These are phyloP conservation scores for Geranomyces michiganensis DNA, from an alignment of 192 early-diverging fungal genomes.

Conservation along the genomic window DNA sequence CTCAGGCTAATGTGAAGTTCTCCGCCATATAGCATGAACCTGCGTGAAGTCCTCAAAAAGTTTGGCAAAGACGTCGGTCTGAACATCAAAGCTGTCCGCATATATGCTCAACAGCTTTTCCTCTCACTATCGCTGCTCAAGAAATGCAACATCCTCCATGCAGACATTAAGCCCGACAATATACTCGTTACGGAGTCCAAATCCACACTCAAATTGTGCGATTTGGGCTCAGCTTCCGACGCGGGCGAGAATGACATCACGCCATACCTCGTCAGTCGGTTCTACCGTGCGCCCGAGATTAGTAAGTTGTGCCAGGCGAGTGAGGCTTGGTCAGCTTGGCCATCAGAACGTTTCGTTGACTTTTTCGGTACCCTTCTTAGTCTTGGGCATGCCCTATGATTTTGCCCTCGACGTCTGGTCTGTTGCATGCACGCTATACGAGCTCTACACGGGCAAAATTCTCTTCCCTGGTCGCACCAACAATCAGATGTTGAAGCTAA, in stretches of 20 bases:
- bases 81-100: conserved; percentile 88
- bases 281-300: conserved; percentile 97
- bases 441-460: conserved; percentile 94
- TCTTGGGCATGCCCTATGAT: conserved; percentile 88
- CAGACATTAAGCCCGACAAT: conserved; percentile 99
- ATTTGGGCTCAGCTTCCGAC: conserved; percentile 92
- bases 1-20: conserved; percentile 3
- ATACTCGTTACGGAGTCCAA: conserved; percentile 84
- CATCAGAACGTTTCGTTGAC: neutral
- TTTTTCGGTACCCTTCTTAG: conserved; percentile 37
- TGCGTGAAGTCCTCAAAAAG: conserved; percentile 91
- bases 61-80: conserved; percentile 93
- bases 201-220: conserved; percentile 85
- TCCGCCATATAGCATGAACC: conserved; percentile 68
- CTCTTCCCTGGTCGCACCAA: conserved; percentile 92
- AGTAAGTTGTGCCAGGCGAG: conserved; percentile 51
- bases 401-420: conserved; percentile 94
- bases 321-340: neutral
- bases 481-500: conserved; percentile 92
- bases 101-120: conserved; percentile 91
- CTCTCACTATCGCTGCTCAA: conserved; percentile 79
- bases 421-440: conserved; percentile 90
- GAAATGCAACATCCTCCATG: conserved; percentile 84
- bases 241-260: conserved; percentile 89
- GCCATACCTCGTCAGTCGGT: conserved; percentile 92